Conservation (phyloP, 805 yeast genomes). For the Wickerhamomyces mucosus region DNA sequence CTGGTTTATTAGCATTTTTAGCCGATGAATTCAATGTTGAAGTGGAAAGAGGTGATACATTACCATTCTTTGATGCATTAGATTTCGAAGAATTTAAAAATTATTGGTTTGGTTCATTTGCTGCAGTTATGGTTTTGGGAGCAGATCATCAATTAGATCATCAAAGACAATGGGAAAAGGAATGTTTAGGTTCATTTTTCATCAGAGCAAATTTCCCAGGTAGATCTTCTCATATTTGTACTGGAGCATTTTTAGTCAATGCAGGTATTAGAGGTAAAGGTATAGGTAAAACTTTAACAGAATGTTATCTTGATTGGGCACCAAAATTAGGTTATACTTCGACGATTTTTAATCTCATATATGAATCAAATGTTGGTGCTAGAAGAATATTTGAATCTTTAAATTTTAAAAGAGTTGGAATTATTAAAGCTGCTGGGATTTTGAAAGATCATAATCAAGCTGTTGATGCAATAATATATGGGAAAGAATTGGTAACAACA, state of each 20-base stretch:
- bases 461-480: slow-evolving; percentile 81
- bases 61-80: slow-evolving; percentile 75
- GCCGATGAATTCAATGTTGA: slow-evolving; percentile 94
- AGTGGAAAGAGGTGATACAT: slow-evolving; percentile 79
- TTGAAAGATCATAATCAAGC: slow-evolving; percentile 77
- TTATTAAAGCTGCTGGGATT: slow-evolving; percentile 80
- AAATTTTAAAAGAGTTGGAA: slow-evolving; percentile 70
- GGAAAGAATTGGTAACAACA: slow-evolving; percentile 59
- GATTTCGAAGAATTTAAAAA: slow-evolving; percentile 68
- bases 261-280: slow-evolving; percentile 91
- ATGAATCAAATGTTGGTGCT: slow-evolving; percentile 81
- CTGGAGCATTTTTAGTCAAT: slow-evolving; percentile 81
- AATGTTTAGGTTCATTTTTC: slow-evolving; percentile 81
- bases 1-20: slow-evolving; percentile 66
- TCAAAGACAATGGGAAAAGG: slow-evolving; percentile 79
- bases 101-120: slow-evolving; percentile 83
- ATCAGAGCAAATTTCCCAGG: slow-evolving; percentile 90
- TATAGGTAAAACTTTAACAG: slow-evolving; percentile 77
- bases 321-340: slow-evolving; percentile 82
- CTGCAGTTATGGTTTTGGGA: slow-evolving; percentile 74
- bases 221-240: slow-evolving; percentile 85
- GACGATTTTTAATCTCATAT: slow-evolving; percentile 74
- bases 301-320: slow-evolving; percentile 86
- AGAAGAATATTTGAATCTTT: slow-evolving; percentile 67
- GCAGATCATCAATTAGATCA: slow-evolving; percentile 45